phyloP scores from a whole-genome alignment of 176 grass and related monocot species.

The Triticum urartu region DNA sequence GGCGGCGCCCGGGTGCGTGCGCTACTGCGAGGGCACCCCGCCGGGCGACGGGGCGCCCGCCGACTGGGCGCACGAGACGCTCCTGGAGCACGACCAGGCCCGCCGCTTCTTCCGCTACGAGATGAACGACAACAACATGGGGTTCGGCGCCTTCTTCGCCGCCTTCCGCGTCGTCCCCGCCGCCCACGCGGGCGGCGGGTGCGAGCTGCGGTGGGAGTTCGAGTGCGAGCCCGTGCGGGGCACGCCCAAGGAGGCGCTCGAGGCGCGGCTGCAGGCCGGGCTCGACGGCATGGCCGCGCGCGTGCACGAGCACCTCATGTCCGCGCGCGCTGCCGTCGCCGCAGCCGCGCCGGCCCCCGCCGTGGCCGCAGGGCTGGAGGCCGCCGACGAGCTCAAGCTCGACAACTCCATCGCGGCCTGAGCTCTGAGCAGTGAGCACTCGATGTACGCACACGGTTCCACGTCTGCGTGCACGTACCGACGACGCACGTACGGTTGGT shows the following conservation, averaged over 20 bases:
- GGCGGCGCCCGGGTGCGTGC: constrained; percentile 45
- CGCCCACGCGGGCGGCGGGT: not conserved
- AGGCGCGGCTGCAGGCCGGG: constrained; percentile 45
- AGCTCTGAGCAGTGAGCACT: not conserved
- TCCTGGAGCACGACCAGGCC: constrained; percentile 53
- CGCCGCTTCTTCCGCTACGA: constrained; percentile 75
- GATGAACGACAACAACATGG: constrained; percentile 92
- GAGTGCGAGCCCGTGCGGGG: constrained; percentile 49
- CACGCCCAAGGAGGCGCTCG: constrained; percentile 44
- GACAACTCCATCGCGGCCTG: constrained; percentile 47
- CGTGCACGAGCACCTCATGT: constrained; percentile 28
- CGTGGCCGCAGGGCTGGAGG: not conserved
- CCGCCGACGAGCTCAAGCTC: constrained; percentile 33
- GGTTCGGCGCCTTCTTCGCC: constrained; percentile 62
- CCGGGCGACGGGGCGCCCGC: not conserved
- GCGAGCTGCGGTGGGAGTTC: constrained; percentile 58
- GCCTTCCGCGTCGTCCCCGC: constrained; percentile 43
- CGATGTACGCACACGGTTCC: too few species aligned
- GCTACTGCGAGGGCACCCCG: constrained; percentile 64
- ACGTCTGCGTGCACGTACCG: not conserved
- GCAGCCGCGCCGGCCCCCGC: not conserved
- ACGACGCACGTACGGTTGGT: too few species aligned
- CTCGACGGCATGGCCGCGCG: constrained; percentile 50
- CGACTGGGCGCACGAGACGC: constrained; percentile 83
- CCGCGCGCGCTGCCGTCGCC: not conserved